These are phyloP conservation scores for Phytophthora sansomeana DNA, from an alignment of 352 stramenopile species.

Conservation along the genomic window DNA sequence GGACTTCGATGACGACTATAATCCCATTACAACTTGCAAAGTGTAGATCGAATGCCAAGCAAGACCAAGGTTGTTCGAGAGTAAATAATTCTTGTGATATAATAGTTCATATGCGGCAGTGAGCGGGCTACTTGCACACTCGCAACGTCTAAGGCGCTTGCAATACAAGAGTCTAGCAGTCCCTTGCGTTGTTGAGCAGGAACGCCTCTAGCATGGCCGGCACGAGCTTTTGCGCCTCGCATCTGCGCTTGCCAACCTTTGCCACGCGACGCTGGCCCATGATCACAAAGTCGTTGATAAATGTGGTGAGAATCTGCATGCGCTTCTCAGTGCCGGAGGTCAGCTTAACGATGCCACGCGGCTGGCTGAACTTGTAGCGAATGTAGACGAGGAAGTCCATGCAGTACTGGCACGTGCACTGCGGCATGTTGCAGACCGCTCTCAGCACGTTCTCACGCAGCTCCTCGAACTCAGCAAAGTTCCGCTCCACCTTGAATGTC, in stretches of 20 bases:
- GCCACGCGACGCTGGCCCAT: slow-evolving; percentile 40
- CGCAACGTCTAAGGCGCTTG: slow-evolving; percentile 4
- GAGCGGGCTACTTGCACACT: slow-evolving; percentile 33
- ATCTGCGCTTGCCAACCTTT: slow-evolving; percentile 37
- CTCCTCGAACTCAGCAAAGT: slow-evolving; percentile 64
- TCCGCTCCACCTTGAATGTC: slow-evolving; percentile 54
- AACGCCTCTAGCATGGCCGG: slow-evolving; percentile 50
- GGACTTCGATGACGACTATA: slow-evolving; percentile 53
- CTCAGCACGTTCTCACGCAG: slow-evolving; percentile 51
- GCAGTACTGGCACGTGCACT: slow-evolving; percentile 50
- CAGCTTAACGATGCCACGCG: slow-evolving; percentile 44
- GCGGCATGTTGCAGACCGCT: slow-evolving; percentile 40
- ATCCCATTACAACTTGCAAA: slow-evolving; percentile 42
- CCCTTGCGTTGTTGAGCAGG: slow-evolving; percentile 42
- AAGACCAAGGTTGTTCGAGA: not conserved
- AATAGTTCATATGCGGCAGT: slow-evolving; percentile 33
- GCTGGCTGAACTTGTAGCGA: slow-evolving; percentile 47
- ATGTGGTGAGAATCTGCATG: slow-evolving; percentile 38
- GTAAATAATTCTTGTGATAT: slow-evolving; percentile 39
- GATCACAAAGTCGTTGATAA: slow-evolving; percentile 48
- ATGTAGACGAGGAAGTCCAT: slow-evolving; percentile 51
- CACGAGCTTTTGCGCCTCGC: slow-evolving; percentile 46
- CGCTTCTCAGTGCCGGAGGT: slow-evolving; percentile 39
- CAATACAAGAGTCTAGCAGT: slow-evolving; percentile 16
- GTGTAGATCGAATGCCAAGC: too few species aligned